Evolutionary conservation across 805 yeast species (phyloP).

Genomic region (Suhomyces sp.): DNA sequence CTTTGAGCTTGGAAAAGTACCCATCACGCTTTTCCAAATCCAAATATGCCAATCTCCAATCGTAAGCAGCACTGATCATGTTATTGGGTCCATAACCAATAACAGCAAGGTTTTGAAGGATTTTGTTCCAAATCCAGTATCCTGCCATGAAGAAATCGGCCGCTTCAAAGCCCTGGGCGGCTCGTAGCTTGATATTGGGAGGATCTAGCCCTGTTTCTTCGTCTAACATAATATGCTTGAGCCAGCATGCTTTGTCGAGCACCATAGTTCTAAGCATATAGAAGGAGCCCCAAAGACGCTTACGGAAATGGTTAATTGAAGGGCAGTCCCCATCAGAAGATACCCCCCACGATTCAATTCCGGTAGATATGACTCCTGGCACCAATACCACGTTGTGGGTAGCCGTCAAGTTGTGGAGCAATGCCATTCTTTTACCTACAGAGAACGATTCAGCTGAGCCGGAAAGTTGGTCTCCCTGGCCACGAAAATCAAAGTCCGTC

Average conservation of each 20-base stretch:
- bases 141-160: slow-evolving; percentile 97
- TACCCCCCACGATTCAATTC: slow-evolving; percentile 90
- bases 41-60: slow-evolving; percentile 90
- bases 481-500: slow-evolving; percentile 46
- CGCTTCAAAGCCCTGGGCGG: slow-evolving; percentile 95
- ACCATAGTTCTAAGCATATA: slow-evolving; percentile 93
- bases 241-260: slow-evolving; percentile 89
- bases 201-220: slow-evolving; percentile 93
- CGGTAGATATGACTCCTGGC: slow-evolving; percentile 95
- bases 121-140: slow-evolving; percentile 98
- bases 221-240: slow-evolving; percentile 85
- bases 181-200: slow-evolving; percentile 70
- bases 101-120: slow-evolving; percentile 90
- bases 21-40: slow-evolving; percentile 87
- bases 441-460: slow-evolving; percentile 81
- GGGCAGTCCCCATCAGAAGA: slow-evolving; percentile 72
- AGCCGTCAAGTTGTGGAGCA: slow-evolving; percentile 48
- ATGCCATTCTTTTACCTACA: slow-evolving; percentile 66
- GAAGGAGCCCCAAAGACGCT: slow-evolving; percentile 94
- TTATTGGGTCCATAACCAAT: slow-evolving; percentile 90
- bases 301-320: slow-evolving; percentile 78
- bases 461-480: slow-evolving; percentile 25
- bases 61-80: slow-evolving; percentile 90
- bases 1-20: slow-evolving; percentile 75
- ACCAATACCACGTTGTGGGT: slow-evolving; percentile 85